A percentile compares a stretch with the other conserved stretches of the same genome.
Evolutionary conservation across 805 yeast species (phyloP).

Genomic region (Candida endomychidarum): DNA sequence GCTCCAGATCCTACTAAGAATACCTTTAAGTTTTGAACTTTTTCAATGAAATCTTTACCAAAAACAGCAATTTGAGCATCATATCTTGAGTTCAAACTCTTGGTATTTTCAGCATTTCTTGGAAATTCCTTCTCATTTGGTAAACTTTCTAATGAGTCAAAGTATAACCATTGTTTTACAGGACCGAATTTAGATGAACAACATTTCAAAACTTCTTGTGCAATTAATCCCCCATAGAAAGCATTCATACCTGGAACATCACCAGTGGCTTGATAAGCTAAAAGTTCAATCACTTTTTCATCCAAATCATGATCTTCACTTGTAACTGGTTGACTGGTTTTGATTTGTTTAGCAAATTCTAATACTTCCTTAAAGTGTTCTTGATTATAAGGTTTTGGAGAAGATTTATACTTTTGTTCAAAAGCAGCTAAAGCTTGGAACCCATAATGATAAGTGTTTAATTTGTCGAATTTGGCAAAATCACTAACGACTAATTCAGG

Average conservation of each 20-base stretch:
- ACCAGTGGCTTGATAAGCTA: slow-evolving; percentile 86
- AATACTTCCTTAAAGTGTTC: slow-evolving; percentile 72
- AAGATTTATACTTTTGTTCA: slow-evolving; percentile 57
- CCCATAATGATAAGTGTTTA: slow-evolving; percentile 86
- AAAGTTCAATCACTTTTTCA: slow-evolving; percentile 63
- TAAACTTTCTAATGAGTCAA: slow-evolving; percentile 89
- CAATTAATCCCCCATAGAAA: slow-evolving; percentile 88
- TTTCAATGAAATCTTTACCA: slow-evolving; percentile 74
- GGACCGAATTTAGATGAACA: slow-evolving; percentile 96
- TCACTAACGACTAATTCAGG: slow-evolving; percentile 86
- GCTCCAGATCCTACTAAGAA: slow-evolving; percentile 98
- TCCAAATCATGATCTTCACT: slow-evolving; percentile 57
- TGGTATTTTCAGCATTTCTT: slow-evolving; percentile 69
- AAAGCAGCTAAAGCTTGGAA: slow-evolving; percentile 87
- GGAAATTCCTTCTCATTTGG: slow-evolving; percentile 60
- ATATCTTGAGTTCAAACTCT: slow-evolving; percentile 78
- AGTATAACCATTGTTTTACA: slow-evolving; percentile 85
- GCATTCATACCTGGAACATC: slow-evolving; percentile 90
- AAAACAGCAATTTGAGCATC: slow-evolving; percentile 96
- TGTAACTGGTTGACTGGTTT: slow-evolving; percentile 54
- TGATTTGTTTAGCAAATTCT: slow-evolving; percentile 57
- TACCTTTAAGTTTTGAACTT: slow-evolving; percentile 71
- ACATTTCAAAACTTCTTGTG: slow-evolving; percentile 95
- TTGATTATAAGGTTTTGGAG: slow-evolving; percentile 76
- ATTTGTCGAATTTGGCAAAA: slow-evolving; percentile 91